Evolutionary conservation across 2,329 filamentous ascomycete species (phyloP), one percentile per base, ranked within the genome.

Genomic region (Xylariaceae sp.): DNA sequence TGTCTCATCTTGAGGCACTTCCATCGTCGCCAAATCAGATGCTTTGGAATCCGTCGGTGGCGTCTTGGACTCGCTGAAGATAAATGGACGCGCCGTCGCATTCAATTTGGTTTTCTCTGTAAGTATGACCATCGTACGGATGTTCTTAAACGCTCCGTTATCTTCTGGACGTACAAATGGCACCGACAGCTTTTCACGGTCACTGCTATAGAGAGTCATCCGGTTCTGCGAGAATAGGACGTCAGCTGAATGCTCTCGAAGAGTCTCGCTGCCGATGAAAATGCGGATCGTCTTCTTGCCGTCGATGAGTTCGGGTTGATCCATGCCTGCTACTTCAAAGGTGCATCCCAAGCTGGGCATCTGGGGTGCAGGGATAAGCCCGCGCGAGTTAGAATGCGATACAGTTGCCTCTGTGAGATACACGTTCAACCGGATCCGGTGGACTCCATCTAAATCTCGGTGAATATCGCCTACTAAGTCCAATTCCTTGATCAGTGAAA

Each of bases 81-180:
- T 69, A 58, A 79, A 78, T 18, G 76, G 76, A 9, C 75, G 74
- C 2, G 82, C 82, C 42, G 73, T 72, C 3, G 77, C 77, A 59
- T 88, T 87, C 34, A 87, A 74, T 64, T 82, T 84, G 7, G 80
- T 79, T 69, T 78, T 84, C 62, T 81, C 82, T 0, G 81, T 78
- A 7, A 76, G 62, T n/a, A 80, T 63, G 59, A 80, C 82, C 48
- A 80, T 79, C 1, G 88, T 92, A 67, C 79, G 85, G 53, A 97
- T 80, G 66, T 87, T 83, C 68, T 89, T 94, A 77, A 95, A 97
- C 0, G 85, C 76, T 2, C 78, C 80, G 58, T 96, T 91, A 68
- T 96, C 88, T 73, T 97, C 94, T 0, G 94, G 94, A 34, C 94
- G 86, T 47, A 96, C 92, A 66, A 99, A 88, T 1, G 94, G 94